These are phyloP conservation scores for Penicillium roqueforti DNA, from an alignment of 495 filamentous ascomycete genomes.

Conservation along the genomic window DNA sequence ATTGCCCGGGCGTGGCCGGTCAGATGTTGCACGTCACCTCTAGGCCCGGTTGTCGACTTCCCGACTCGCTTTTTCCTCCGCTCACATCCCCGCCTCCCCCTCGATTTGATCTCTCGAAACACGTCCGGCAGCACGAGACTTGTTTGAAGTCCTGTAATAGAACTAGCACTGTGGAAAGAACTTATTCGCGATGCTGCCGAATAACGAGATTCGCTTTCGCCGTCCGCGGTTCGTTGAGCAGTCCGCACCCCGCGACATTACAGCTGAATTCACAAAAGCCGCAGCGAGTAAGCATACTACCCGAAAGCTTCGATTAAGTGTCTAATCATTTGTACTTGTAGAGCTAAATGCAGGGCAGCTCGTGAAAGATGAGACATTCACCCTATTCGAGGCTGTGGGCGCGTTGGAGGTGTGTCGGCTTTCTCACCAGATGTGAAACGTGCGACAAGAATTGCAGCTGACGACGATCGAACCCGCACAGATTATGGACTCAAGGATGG, in stretches of 20 bases:
- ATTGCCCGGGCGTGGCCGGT: constrained; percentile 6
- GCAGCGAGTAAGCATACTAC: constrained; percentile 56
- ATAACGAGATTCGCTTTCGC: constrained; percentile 34
- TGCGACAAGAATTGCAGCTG: constrained; percentile 11
- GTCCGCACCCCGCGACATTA: constrained; percentile 66
- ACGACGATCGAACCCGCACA: constrained; percentile 31
- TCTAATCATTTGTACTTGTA: constrained; percentile 30
- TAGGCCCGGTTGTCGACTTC: constrained; percentile 14
- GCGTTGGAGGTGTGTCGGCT: constrained; percentile 75
- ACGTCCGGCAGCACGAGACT: constrained; percentile 1
- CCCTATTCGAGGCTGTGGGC: constrained; percentile 88
- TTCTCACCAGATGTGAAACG: constrained; percentile 7
- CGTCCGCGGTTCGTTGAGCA: constrained; percentile 38
- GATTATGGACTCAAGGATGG: constrained; percentile 99
- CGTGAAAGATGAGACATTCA: constrained; percentile 91
- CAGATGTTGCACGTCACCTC: constrained; percentile 21
- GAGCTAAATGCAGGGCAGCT: constrained; percentile 75
- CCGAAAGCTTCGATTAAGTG: neutral
- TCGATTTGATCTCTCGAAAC: constrained; percentile 13
- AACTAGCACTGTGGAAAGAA: constrained; percentile 32
- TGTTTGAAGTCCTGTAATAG: neutral
- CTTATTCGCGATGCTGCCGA: constrained; percentile 35
- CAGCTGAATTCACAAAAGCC: constrained; percentile 66
- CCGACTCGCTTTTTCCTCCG: constrained; percentile 28
- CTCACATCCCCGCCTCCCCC: constrained; percentile 17